phyloP scores from a whole-genome alignment of 345 rosid species.

The Camelina laxa region DNA sequence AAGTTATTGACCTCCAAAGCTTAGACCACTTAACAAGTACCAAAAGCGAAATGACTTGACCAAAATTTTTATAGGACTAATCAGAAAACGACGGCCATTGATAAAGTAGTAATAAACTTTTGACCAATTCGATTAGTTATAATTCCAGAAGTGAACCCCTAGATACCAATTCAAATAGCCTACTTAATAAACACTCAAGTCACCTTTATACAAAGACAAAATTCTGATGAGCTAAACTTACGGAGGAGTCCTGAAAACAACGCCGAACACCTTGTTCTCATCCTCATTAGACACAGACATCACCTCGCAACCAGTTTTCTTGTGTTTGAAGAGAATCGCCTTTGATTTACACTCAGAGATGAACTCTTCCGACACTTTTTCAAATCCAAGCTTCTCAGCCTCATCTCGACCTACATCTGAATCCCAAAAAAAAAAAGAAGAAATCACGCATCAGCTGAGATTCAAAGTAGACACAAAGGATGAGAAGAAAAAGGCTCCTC shows the following conservation, averaged over 20 bases:
- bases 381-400: slow-evolving; percentile 80
- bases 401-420: slow-evolving; percentile 63
- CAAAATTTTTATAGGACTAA: neutral
- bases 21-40: slow-evolving; percentile 22
- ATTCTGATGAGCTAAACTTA: slow-evolving; percentile 43
- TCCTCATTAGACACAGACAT: slow-evolving; percentile 92
- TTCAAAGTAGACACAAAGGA: neutral
- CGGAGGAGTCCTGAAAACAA: slow-evolving; percentile 93
- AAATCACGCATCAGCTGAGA: slow-evolving; percentile 22
- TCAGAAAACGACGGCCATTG: neutral
- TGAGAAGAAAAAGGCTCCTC: neutral
- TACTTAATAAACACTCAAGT: neutral
- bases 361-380: slow-evolving; percentile 83
- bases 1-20: slow-evolving; percentile 12
- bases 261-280: slow-evolving; percentile 88
- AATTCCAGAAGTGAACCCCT: slow-evolving; percentile 8
- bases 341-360: slow-evolving; percentile 92
- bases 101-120: neutral
- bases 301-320: slow-evolving; percentile 88
- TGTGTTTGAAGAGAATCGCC: slow-evolving; percentile 81
- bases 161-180: slow-evolving; percentile 3
- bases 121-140: slow-evolving; percentile 22
- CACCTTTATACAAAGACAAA: neutral
- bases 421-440: slow-evolving; percentile 6
- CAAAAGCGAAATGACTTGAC: neutral